phyloP scores from a whole-genome alignment of 2,329 filamentous ascomycete genomes.

The Camillea tinctor region DNA sequence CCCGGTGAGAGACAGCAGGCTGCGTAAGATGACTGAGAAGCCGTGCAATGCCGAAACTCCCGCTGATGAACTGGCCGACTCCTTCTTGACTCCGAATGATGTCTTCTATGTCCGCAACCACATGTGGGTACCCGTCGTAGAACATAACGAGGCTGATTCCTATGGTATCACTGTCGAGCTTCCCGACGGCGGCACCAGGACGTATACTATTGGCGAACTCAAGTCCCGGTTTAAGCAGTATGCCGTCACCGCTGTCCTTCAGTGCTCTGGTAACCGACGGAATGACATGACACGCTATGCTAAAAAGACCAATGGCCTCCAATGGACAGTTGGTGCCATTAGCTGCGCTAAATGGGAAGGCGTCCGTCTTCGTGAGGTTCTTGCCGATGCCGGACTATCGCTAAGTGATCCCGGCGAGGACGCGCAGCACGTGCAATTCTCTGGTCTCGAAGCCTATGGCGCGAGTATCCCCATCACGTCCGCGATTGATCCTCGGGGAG shows the following conservation, averaged over 20 bases:
- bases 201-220: conserved; percentile 43
- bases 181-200: conserved; percentile 39
- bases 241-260: conserved; percentile 44
- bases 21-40: conserved; percentile 40
- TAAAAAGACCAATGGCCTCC: conserved; percentile 44
- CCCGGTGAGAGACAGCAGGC: conserved; percentile 40
- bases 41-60: conserved; percentile 53
- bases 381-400: conserved; percentile 39
- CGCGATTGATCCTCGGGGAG: conserved; percentile 57
- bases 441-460: conserved; percentile 59
- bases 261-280: conserved; percentile 49
- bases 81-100: conserved; percentile 44
- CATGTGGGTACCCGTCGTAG: conserved; percentile 45
- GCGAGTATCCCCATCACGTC: conserved; percentile 60
- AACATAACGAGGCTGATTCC: conserved; percentile 31
- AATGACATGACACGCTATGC: conserved; percentile 43
- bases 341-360: conserved; percentile 47
- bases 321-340: conserved; percentile 48
- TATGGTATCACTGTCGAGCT: conserved; percentile 43
- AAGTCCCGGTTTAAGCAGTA: conserved; percentile 42
- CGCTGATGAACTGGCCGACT: conserved; percentile 35
- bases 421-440: conserved; percentile 42
- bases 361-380: conserved; percentile 44
- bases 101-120: conserved; percentile 49
- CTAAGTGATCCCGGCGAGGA: conserved; percentile 30